Percentiles rank a stretch among this genome's conserved stretches.
These are phyloP conservation scores for Boletus pseudo-olivaceus DNA, from an alignment of 768 basidiomycete species.

Conservation along the genomic window DNA sequence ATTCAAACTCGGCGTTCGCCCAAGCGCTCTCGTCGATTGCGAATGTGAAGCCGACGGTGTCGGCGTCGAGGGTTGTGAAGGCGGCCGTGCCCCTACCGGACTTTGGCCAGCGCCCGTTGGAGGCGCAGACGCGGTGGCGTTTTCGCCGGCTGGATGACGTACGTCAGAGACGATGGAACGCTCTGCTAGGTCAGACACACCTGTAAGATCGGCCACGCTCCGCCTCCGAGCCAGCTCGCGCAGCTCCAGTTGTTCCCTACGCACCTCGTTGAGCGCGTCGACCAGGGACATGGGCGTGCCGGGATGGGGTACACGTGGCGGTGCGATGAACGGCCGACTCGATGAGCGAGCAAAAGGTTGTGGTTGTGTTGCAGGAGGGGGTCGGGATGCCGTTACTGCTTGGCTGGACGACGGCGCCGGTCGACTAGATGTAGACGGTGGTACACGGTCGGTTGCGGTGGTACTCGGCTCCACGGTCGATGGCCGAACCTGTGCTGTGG, in stretches of 20 bases:
- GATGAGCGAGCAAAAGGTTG: constrained; percentile 1
- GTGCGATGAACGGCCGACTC: constrained; percentile 16
- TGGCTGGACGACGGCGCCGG: not conserved
- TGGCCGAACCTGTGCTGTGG: not conserved
- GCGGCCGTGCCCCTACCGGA: not conserved
- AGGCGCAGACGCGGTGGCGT: not conserved
- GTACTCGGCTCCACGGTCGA: not conserved
- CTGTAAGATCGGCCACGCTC: not conserved
- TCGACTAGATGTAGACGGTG: not conserved
- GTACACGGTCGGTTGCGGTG: not conserved
- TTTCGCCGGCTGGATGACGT: not conserved
- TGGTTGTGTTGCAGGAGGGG: constrained; percentile 1
- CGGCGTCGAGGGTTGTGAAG: not conserved
- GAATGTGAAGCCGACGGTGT: not conserved
- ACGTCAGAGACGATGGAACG: not conserved
- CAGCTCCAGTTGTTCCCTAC: constrained; percentile 7
- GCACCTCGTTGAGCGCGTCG: constrained; percentile 22
- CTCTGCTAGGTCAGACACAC: not conserved
- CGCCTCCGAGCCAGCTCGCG: not conserved
- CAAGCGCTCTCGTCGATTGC: not conserved
- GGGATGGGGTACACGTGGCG: constrained; percentile 20
- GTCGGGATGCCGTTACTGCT: not conserved
- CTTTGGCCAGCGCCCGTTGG: not conserved
- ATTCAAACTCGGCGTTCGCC: constrained; percentile 15
- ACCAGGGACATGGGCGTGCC: constrained; percentile 15